Evolutionary conservation across 352 stramenopile species (phyloP).

Genomic region (Elongisporangium anandrum): DNA sequence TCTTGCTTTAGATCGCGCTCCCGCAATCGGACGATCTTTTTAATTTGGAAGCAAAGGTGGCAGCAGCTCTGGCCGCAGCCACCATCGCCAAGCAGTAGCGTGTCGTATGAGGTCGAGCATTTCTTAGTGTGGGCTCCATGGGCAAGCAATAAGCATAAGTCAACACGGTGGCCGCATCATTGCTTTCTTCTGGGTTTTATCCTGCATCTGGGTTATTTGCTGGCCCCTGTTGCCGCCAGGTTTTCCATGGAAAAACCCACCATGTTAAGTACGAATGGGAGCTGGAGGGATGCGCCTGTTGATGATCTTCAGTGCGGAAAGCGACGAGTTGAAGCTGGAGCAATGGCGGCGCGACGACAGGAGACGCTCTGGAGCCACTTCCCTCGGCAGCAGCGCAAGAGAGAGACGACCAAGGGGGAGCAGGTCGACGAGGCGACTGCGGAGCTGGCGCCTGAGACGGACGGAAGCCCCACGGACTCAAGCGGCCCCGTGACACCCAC

Average conservation of each 20-base stretch:
- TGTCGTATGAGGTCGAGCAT: not conserved
- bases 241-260: not conserved
- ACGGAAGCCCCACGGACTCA: not conserved
- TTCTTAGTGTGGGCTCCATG: not conserved
- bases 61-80: constrained; percentile 36
- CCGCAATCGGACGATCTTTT: constrained; percentile 58
- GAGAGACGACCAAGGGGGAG: constrained; percentile 14
- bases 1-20: constrained; percentile 45
- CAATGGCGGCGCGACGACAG: constrained; percentile 7
- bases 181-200: not conserved
- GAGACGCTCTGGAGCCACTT: constrained; percentile 41
- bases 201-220: not conserved
- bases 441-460: not conserved
- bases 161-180: not conserved
- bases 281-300: not conserved
- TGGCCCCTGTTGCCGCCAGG: too few relatives aligned
- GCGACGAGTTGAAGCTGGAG: not conserved
- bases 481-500: not conserved
- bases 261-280: not conserved
- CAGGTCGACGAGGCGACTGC: not conserved
- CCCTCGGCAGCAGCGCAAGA: constrained; percentile 19
- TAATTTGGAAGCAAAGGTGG: constrained; percentile 62
- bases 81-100: constrained; percentile 40
- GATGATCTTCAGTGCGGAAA: not conserved
- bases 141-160: too few relatives aligned